These are phyloP conservation scores for Monilinia laxa DNA, from an alignment of 2,329 filamentous ascomycete genomes.

Conservation along the genomic window DNA sequence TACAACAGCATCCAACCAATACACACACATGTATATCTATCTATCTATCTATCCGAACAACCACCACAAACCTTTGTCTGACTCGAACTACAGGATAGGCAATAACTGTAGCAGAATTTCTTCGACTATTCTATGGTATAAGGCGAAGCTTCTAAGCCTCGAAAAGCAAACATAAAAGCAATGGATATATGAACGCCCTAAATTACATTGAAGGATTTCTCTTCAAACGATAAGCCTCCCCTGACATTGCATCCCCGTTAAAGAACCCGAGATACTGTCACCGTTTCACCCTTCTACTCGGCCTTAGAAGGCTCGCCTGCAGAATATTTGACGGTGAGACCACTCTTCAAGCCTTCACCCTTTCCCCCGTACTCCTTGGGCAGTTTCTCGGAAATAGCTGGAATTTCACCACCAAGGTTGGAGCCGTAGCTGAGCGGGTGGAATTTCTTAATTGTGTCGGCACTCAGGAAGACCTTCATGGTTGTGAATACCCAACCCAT, in stretches of 20 bases:
- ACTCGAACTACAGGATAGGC: not conserved
- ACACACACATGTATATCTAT: too few species aligned
- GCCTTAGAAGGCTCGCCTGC: not conserved
- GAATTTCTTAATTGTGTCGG: constrained; percentile 76
- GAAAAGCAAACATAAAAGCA: constrained; percentile 15
- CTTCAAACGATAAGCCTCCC: not conserved
- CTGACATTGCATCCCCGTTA: not conserved
- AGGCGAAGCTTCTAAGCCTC: not conserved
- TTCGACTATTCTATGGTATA: constrained; percentile 3
- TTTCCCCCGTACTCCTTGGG: constrained; percentile 80
- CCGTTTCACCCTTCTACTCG: not conserved
- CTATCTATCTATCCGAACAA: not conserved
- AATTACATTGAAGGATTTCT: constrained; percentile 1
- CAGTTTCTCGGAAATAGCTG: constrained; percentile 59
- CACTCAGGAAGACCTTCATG: constrained; percentile 72
- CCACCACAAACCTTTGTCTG: not conserved
- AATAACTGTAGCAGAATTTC: not conserved
- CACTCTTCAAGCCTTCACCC: constrained; percentile 47
- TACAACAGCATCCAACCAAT: too few species aligned
- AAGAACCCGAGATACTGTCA: not conserved
- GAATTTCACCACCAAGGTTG: constrained; percentile 62
- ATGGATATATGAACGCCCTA: constrained; percentile 19
- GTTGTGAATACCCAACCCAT: constrained; percentile 85
- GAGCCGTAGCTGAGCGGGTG: constrained; percentile 74
- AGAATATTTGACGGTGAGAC: constrained; percentile 39